Base-by-base conservation (phyloP, 164 flowering plant species). In the Vitis labrusca region DNA sequence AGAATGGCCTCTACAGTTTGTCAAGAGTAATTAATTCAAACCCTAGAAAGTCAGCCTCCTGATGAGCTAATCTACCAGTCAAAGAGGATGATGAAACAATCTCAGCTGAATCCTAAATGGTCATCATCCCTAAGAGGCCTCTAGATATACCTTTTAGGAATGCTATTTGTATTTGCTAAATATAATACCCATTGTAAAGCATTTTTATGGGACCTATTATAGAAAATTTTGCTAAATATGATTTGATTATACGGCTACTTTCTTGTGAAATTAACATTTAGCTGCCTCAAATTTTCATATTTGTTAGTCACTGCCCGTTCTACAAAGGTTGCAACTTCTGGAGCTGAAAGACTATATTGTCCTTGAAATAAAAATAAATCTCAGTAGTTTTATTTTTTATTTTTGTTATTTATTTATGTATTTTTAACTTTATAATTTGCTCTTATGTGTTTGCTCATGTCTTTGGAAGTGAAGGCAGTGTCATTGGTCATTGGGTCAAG, bases 401-500 rank as follows among this genome's bases (percentile, higher is more conserved):
- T 12, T 50, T n/a, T 11, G n/a, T 3, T 12, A 13, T 55, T 15
- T 52, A 66, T 66, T 49, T 54, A 53, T 23, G 19, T 37, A 29
- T 57, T 23, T 51, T 59, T 23, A 60, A 23, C 15, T 23, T 60
- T 23, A 2, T 23, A 23, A 23, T 23, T 23, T 23, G 27, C 27
- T 23, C 27, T 23, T 23, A 23, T 23, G 2, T 23, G 27, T 23
- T 23, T 23, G 27, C 44, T 60, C 58, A 59, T 73, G 50, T 23
- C 55, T 63, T 62, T 77, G 74, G 44, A 70, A 79, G 55, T 80
- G 73, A 59, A 94, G 98, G 98, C 74, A 92, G 86, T 75, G 78
- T 75, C 11, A 63, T 65, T 75, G 97, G 97, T 48, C 78, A 63
- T 59, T 90, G 97, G 97, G 84, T 86, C 54, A 82, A 78, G 71